Base-by-base conservation (phyloP, 2,329 filamentous ascomycete species). In the Neobulgaria alba region DNA sequence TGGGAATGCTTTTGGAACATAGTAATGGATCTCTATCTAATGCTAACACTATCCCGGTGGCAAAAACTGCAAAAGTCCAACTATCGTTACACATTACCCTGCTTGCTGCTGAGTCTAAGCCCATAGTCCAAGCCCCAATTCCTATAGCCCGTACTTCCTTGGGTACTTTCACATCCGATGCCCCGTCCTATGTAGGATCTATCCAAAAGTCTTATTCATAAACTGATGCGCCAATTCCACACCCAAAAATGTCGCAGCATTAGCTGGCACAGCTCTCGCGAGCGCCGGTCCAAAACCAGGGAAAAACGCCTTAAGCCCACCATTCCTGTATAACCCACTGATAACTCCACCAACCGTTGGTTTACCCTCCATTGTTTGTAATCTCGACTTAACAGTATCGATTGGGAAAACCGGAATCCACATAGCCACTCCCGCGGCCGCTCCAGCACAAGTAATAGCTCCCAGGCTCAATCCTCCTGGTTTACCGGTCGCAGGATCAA, bases 351-450 rank as follows among this genome's bases (percentile, higher is more conserved):
- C 75, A 38, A 98, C 77, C 0, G 83, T 86, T 36, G 88, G 81
- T 53, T 82, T 82, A 36, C 87, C 88, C 58, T 92, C 85, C 31
- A 87, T 87, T 32, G 86, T 94, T 72, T 98, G 92, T 61, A 98
- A 67, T 29, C 89, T 73, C 49, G 82, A 89, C 77, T 98, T 98
- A 67, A 98, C 81, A 0, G 92, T 98, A 60, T 98, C 92, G 50
- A 98, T 75, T 16, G 92, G 92, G 75, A 98, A 98, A 31, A 98
- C 89, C 39, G 92, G 89, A 53, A 95, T 92, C 92, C 92, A 98
- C 92, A 98, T 98, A 48, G 92, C 92, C 18, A 98, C 77, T 58
- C 92, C 92, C 0, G 92, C 92, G 3, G 82, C 85, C 48, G 85
- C 92, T 55, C 92, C 92, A 2, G 92, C 92, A 19, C 78, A 75